A percentile compares a stretch with the other conserved stretches of the same genome.
These are phyloP conservation scores for Elaeis oleifera DNA, from an alignment of 202 grass and related monocot species.

Conservation along the genomic window DNA sequence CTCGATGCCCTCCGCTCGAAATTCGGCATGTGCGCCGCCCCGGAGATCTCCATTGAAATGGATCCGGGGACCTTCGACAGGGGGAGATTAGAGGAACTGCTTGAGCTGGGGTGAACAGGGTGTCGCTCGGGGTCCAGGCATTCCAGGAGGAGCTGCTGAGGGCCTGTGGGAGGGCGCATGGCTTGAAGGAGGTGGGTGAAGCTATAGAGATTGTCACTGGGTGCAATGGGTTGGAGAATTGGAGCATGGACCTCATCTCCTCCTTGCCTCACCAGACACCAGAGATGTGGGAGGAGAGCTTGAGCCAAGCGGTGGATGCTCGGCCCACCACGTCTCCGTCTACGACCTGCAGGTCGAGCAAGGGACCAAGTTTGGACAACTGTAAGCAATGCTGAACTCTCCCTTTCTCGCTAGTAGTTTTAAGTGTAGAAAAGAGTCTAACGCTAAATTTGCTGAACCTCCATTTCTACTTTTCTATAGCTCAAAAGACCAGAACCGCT, in stretches of 20 bases:
- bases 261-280: constrained; percentile 65
- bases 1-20: constrained; percentile 50
- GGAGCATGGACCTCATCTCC: constrained; percentile 98
- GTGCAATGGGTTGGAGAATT: constrained; percentile 64
- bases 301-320: constrained; percentile 25
- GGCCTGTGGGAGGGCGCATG: constrained; percentile 68
- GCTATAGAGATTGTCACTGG: constrained; percentile 48
- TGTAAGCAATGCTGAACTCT: constrained; percentile 34
- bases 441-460: no score
- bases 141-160: constrained; percentile 76
- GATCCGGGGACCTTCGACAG: constrained; percentile 81
- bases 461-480: no score
- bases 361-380: constrained; percentile 81
- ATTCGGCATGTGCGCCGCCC: constrained; percentile 50
- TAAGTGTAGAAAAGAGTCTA: no score
- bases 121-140: constrained; percentile 85
- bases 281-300: constrained; percentile 83
- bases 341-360: constrained; percentile 92
- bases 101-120: constrained; percentile 66
- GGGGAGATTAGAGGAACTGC: constrained; percentile 35
- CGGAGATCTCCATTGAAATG: constrained; percentile 92
- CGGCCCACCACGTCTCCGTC: constrained; percentile 61
- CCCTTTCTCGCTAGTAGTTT: no score
- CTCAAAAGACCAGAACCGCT: no score
- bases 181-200: constrained; percentile 58